phyloP scores from a whole-genome alignment of 352 stramenopile genomes.

The Pythium periplocum region DNA sequence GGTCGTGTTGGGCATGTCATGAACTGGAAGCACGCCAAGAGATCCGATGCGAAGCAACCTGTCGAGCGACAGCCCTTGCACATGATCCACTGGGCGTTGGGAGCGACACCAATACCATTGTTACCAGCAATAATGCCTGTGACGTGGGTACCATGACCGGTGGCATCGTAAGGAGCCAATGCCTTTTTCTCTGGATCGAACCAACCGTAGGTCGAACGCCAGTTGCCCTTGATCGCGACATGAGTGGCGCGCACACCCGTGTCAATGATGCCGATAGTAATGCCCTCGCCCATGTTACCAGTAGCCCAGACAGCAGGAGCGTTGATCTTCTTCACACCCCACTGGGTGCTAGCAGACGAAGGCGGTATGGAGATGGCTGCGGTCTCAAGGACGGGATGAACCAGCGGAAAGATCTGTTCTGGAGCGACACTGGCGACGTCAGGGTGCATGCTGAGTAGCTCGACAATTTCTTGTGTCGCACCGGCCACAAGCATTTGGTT shows the following conservation, averaged over 20 bases:
- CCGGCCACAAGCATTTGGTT: conserved; percentile 23
- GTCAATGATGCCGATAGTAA: conserved; percentile 29
- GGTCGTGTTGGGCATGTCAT: conserved; percentile 27
- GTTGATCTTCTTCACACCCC: conserved; percentile 24
- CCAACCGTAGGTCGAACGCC: conserved; percentile 20
- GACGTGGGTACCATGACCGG: conserved; percentile 27
- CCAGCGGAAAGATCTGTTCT: conserved; percentile 7
- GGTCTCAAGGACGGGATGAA: neutral
- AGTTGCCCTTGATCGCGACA: conserved; percentile 21
- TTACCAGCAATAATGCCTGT: conserved; percentile 30
- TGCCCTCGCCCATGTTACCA: conserved; percentile 17
- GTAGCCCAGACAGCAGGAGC: conserved; percentile 22
- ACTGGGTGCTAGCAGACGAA: conserved; percentile 9
- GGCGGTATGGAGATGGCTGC: neutral
- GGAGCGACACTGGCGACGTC: conserved; percentile 14
- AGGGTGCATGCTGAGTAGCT: conserved; percentile 12
- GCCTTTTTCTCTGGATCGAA: conserved; percentile 21
- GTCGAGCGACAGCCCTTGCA: conserved; percentile 19
- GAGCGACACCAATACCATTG: conserved; percentile 31
- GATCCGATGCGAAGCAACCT: conserved; percentile 12
- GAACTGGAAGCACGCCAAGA: conserved; percentile 29
- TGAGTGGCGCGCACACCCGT: conserved; percentile 25
- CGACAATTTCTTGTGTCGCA: conserved; percentile 17
- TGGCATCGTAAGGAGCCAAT: conserved; percentile 13
- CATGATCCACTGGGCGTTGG: conserved; percentile 26